phyloP scores from a whole-genome alignment of 345 rosid genomes.

The Dimocarpus longan region DNA sequence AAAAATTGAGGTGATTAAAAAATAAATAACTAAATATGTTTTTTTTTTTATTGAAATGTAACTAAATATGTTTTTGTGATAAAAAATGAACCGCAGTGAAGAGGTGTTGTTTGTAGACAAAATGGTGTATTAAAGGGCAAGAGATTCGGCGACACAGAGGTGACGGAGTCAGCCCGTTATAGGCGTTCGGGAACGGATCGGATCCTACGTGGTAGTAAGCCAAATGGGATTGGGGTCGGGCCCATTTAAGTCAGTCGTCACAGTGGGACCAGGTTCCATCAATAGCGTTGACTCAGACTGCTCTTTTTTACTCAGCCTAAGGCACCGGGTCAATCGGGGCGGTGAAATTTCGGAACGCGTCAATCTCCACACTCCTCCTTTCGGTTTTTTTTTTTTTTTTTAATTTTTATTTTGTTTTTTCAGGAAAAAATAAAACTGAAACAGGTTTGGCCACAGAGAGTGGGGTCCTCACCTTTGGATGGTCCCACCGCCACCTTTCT shows the following conservation, averaged over 20 bases:
- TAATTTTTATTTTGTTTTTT: background rate
- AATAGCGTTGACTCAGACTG: slow-evolving; percentile 38
- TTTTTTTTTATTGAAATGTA: too few relatives aligned
- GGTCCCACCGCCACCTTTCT: background rate
- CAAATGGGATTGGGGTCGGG: background rate
- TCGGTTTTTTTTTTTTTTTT: background rate
- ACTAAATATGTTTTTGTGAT: too few relatives aligned
- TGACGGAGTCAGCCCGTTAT: slow-evolving; percentile 38
- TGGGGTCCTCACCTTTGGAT: slow-evolving; percentile 1
- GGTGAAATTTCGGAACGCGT: slow-evolving; percentile 42
- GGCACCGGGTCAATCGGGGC: slow-evolving; percentile 42
- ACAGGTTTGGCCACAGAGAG: background rate
- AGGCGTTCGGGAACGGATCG: slow-evolving; percentile 13
- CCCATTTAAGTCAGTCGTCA: background rate
- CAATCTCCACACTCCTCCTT: slow-evolving; percentile 23
- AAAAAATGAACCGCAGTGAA: background rate
- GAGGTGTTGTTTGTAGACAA: background rate
- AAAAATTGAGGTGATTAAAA: too few relatives aligned
- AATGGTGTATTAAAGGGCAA: background rate
- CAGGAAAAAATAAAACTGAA: background rate
- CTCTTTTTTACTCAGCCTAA: slow-evolving; percentile 25
- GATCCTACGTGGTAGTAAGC: slow-evolving; percentile 5
- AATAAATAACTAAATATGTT: too few relatives aligned
- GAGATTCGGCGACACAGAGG: slow-evolving; percentile 25
- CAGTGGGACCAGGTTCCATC: slow-evolving; percentile 24